These are phyloP conservation scores for Malbranchea cinnamomea DNA, from an alignment of 2,329 filamentous ascomycete genomes.

Conservation along the genomic window DNA sequence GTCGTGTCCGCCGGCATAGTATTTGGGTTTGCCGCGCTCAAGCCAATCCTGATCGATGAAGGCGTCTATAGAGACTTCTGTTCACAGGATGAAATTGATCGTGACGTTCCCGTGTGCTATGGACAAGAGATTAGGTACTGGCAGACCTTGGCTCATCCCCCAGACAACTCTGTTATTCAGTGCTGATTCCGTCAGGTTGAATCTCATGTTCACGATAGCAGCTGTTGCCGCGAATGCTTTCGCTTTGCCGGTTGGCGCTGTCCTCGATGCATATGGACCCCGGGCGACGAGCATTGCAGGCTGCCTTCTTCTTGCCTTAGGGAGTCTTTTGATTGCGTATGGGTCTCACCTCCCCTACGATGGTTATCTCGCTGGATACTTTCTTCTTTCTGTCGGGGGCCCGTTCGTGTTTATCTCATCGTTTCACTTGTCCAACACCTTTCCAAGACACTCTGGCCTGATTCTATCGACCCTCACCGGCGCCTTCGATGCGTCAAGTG, in stretches of 20 bases:
- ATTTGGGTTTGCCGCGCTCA: constrained; percentile 74
- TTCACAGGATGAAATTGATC: constrained; percentile 35
- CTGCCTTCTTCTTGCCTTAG: constrained; percentile 50
- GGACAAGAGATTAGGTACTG: constrained; percentile 40
- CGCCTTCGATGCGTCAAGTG: constrained; percentile 70
- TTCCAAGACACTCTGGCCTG: constrained; percentile 60
- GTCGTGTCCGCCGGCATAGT: constrained; percentile 65
- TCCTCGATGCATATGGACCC: constrained; percentile 71
- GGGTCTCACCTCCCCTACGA: constrained; percentile 53
- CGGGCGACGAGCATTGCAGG: constrained; percentile 60
- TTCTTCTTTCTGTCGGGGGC: constrained; percentile 62
- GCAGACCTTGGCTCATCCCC: background rate
- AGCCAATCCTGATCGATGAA: constrained; percentile 61
- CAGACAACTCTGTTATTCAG: background rate
- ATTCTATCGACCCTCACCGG: constrained; percentile 68
- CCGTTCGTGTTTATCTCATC: constrained; percentile 71
- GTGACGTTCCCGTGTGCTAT: constrained; percentile 39
- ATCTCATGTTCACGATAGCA: constrained; percentile 85
- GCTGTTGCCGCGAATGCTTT: constrained; percentile 79
- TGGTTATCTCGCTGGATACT: constrained; percentile 57
- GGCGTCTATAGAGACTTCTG: constrained; percentile 57
- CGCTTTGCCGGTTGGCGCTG: constrained; percentile 69
- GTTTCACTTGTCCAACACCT: constrained; percentile 74
- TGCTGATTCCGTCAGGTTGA: constrained; percentile 37
- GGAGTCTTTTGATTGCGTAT: constrained; percentile 59